Evolutionary conservation across 768 basidiomycete species (phyloP), one percentile per base, ranked within the genome.

Genomic region (Mrakia gelida): DNA sequence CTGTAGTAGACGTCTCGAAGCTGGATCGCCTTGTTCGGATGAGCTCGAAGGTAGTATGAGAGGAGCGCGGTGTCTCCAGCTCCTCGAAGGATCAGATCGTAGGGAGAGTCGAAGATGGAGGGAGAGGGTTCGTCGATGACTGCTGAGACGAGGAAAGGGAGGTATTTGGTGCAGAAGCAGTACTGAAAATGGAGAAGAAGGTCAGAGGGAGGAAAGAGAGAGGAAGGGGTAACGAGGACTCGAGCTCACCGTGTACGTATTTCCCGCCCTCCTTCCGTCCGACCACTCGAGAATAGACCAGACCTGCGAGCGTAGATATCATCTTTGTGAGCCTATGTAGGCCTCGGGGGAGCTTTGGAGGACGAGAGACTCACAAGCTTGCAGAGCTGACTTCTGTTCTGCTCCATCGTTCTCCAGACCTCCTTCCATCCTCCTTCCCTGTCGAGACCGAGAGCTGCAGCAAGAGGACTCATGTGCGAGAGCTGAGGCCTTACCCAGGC

Each of bases 41-140:
- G 61, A 62, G 61, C n/a, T 62, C 61, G 61, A 32, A 62, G 61
- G 61, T 28, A 62, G 61, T 28, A 62, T 0, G n/a, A 18, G 11
- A 62, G 61, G n/a, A 62, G 61, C 3, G 61, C n/a, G n/a, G 61
- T 62, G n/a, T 62, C 0, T 11, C 10, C n/a, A 16, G n/a, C n/a
- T 18, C 61, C 61, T 62, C 61, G 61, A 15, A 62, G n/a, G 32
- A 62, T n/a, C 10, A 62, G 32, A 9, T 62, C 61, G 61, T 62
- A 62, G n/a, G 61, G 61, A n/a, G n/a, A 30, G 1, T 9, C 61
- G 16, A 2, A 11, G 61, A 62, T n/a, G 0, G 61, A 94, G n/a
- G 61, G 61, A 11, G 32, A n/a, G 1, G 61, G 61, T 32, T 62
- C 61, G 5, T 11, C 26, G 61, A 62, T 28, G n/a, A 32, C n/a